phyloP scores from a whole-genome alignment of 345 rosid genomes.

The Ceriops zippeliana region DNA sequence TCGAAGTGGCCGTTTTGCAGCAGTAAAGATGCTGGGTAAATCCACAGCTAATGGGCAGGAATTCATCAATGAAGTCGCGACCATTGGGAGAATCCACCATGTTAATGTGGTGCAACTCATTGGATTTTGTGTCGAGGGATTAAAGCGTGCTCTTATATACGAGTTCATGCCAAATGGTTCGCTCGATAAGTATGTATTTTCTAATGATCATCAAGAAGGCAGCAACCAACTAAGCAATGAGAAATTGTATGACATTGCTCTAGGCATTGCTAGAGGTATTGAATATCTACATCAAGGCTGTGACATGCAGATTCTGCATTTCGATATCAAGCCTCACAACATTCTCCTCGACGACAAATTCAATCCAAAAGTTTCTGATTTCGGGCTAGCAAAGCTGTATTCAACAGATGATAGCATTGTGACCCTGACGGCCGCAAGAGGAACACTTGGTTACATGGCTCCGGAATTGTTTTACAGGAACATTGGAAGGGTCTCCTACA shows the following conservation, averaged over 20 bases:
- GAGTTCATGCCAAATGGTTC: constrained; percentile 21
- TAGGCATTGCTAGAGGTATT: constrained; percentile 21
- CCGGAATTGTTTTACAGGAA: constrained; percentile 13
- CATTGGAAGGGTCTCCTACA: constrained; percentile 13
- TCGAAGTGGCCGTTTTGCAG: constrained; percentile 3
- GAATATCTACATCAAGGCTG: constrained; percentile 9
- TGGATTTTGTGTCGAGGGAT: constrained; percentile 2
- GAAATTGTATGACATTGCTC: constrained; percentile 5
- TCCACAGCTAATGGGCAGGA: constrained; percentile 8
- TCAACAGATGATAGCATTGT: constrained; percentile 1
- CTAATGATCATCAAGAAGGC: background rate
- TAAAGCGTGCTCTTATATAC: constrained; percentile 11
- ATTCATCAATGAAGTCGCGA: constrained; percentile 6
- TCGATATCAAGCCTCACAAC: constrained; percentile 19
- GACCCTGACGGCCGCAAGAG: constrained; percentile 15
- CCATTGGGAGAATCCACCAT: constrained; percentile 13
- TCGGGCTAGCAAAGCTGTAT: constrained; percentile 15
- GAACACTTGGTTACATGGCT: constrained; percentile 12
- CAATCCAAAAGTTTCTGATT: constrained; percentile 9
- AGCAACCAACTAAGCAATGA: background rate
- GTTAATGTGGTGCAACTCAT: constrained; percentile 5
- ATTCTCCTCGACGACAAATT: constrained; percentile 13
- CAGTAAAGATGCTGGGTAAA: background rate
- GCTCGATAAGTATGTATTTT: constrained; percentile 5
- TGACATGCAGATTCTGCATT: constrained; percentile 12